These are phyloP conservation scores for Adansonia rubrostipa DNA, from an alignment of 441 rosid genomes.

Conservation along the genomic window DNA sequence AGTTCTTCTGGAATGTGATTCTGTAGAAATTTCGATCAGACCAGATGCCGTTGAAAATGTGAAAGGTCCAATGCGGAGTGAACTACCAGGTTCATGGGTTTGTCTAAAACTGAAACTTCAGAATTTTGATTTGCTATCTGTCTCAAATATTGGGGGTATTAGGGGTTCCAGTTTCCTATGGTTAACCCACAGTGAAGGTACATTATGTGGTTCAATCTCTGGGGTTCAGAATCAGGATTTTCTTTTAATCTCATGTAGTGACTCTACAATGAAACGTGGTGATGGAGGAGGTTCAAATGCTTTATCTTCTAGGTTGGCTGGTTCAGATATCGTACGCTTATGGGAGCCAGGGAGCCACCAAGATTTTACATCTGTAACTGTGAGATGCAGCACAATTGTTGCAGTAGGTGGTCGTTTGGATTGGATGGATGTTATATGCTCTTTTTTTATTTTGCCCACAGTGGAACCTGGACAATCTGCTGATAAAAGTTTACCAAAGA, in stretches of 20 bases:
- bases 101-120: slow-evolving; percentile 63
- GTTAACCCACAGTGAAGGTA: slow-evolving; percentile 87
- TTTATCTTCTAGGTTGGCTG: slow-evolving; percentile 82
- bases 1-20: slow-evolving; percentile 76
- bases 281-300: slow-evolving; percentile 97
- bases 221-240: slow-evolving; percentile 61
- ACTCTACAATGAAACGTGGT: slow-evolving; percentile 88
- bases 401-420: slow-evolving; percentile 95
- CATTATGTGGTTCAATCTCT: slow-evolving; percentile 74
- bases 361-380: slow-evolving; percentile 61
- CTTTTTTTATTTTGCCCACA: slow-evolving; percentile 68
- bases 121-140: slow-evolving; percentile 68
- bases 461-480: slow-evolving; percentile 41
- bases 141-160: slow-evolving; percentile 76
- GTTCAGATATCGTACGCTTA: slow-evolving; percentile 74
- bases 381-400: slow-evolving; percentile 82
- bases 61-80: slow-evolving; percentile 68
- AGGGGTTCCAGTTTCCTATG: slow-evolving; percentile 70
- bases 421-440: slow-evolving; percentile 78
- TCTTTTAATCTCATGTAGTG: slow-evolving; percentile 84
- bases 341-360: slow-evolving; percentile 61
- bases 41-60: slow-evolving; percentile 57
- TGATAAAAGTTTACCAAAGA: slow-evolving; percentile 41
- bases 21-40: slow-evolving; percentile 68
- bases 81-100: slow-evolving; percentile 93